Evolutionary conservation across 495 filamentous ascomycete species (phyloP).

Genomic region (Tuber umbilicatum): DNA sequence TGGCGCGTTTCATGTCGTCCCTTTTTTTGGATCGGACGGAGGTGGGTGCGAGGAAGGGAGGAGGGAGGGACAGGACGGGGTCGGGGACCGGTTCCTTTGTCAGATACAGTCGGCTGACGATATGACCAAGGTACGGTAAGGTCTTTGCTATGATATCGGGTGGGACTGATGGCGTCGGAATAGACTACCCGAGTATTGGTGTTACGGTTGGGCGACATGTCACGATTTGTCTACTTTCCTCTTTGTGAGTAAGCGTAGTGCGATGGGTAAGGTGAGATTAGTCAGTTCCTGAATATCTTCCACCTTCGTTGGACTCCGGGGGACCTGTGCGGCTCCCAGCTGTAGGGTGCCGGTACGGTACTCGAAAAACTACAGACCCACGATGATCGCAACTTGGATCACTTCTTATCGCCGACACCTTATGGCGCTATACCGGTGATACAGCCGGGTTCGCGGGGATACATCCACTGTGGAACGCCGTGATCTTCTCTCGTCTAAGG

Average conservation of each 20-base stretch:
- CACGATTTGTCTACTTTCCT: not conserved
- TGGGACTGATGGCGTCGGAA: not conserved
- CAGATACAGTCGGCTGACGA: not conserved
- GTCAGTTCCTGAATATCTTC: not conserved
- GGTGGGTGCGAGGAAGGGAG: not conserved
- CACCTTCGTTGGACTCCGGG: not conserved
- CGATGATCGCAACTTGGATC: not conserved
- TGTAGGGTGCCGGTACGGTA: too few relatives aligned
- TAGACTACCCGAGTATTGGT: not conserved
- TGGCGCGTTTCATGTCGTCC: not conserved
- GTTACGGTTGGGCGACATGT: not conserved
- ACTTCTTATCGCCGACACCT: not conserved
- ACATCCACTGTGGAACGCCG: not conserved
- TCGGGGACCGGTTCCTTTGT: not conserved
- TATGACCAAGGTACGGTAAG: not conserved
- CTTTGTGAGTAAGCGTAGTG: not conserved
- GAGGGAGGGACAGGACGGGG: not conserved
- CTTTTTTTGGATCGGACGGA: not conserved
- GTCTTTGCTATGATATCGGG: not conserved
- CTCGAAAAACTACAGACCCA: not conserved
- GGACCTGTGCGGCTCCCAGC: not conserved
- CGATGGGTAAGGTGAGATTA: not conserved
- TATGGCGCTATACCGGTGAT: not conserved
- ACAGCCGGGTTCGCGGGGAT: not conserved
- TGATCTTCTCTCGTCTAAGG: not conserved